Percentiles rank a stretch among this genome's conserved stretches.
These are phyloP conservation scores for Urochloa ruziziensis DNA, from an alignment of 176 grass and related monocot species.

Conservation along the genomic window DNA sequence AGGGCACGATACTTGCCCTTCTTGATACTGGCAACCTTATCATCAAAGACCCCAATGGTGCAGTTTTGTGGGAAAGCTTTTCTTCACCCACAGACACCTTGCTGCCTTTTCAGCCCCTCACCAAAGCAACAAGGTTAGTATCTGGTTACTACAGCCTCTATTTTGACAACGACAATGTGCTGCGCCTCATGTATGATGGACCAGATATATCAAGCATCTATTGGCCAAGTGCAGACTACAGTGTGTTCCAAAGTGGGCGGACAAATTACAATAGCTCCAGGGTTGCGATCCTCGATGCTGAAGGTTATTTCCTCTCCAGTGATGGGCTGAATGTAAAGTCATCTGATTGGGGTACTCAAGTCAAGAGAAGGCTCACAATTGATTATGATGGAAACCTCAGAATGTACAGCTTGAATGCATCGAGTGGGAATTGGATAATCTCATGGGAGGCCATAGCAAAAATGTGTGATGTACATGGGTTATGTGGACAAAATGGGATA, in stretches of 20 bases:
- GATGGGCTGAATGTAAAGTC: conserved; percentile 40
- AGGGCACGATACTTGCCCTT: conserved; percentile 26
- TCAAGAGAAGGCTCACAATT: conserved; percentile 52
- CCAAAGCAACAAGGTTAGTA: conserved; percentile 45
- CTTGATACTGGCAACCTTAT: conserved; percentile 75
- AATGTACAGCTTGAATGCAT: conserved; percentile 25
- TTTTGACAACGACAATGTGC: conserved; percentile 68
- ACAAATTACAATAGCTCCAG: conserved; percentile 63
- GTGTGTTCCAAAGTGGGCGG: conserved; percentile 17
- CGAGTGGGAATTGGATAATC: neutral
- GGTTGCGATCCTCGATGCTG: conserved; percentile 47
- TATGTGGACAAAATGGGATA: conserved; percentile 66
- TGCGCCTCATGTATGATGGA: conserved; percentile 66
- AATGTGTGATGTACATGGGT: conserved; percentile 46
- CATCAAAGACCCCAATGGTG: conserved; percentile 33
- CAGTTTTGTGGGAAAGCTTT: conserved; percentile 62
- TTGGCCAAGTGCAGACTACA: conserved; percentile 47
- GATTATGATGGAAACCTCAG: conserved; percentile 31
- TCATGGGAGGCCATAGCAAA: conserved; percentile 52
- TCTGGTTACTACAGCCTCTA: conserved; percentile 57
- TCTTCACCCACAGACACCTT: conserved; percentile 62
- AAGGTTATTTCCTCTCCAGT: conserved; percentile 58
- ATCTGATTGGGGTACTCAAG: conserved; percentile 46
- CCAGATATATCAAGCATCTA: conserved; percentile 62
- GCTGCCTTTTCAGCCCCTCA: conserved; percentile 49